These are phyloP conservation scores for Pleurotus giganteus DNA, from an alignment of 768 basidiomycete genomes.

Conservation along the genomic window DNA sequence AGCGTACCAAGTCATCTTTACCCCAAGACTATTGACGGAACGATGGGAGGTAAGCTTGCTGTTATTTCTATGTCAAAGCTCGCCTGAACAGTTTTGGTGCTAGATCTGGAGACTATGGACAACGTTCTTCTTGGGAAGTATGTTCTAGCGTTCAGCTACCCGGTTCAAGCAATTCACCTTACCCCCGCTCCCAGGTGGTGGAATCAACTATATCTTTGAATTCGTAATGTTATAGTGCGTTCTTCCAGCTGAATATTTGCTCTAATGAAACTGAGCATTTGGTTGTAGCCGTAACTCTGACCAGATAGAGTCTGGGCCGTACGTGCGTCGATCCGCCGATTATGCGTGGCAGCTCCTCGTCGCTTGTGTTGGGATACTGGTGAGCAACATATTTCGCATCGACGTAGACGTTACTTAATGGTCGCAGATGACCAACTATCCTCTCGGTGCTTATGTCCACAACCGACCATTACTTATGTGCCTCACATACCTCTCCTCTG, in stretches of 20 bases:
- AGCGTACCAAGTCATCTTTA: conserved; percentile 54
- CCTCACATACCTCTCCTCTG: conserved; percentile 66
- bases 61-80: not conserved
- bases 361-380: conserved; percentile 55
- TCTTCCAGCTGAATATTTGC: not conserved
- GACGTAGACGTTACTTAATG: not conserved
- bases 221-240: conserved; percentile 69
- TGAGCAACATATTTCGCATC: conserved; percentile 31
- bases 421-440: conserved; percentile 51
- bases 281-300: conserved; percentile 57
- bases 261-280: not conserved
- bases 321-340: conserved; percentile 61
- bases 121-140: conserved; percentile 72
- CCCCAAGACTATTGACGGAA: conserved; percentile 38
- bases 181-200: conserved; percentile 31
- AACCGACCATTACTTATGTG: conserved; percentile 64
- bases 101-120: conserved; percentile 76
- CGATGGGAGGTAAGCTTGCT: conserved; percentile 49
- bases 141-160: conserved; percentile 16
- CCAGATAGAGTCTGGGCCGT: conserved; percentile 63
- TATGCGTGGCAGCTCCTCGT: conserved; percentile 72
- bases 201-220: conserved; percentile 62
- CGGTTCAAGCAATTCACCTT: not conserved
- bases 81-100: not conserved
- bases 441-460: conserved; percentile 55